These are phyloP conservation scores for Coemansia erecta DNA, from an alignment of 192 early-diverging fungal genomes.

Conservation along the genomic window DNA sequence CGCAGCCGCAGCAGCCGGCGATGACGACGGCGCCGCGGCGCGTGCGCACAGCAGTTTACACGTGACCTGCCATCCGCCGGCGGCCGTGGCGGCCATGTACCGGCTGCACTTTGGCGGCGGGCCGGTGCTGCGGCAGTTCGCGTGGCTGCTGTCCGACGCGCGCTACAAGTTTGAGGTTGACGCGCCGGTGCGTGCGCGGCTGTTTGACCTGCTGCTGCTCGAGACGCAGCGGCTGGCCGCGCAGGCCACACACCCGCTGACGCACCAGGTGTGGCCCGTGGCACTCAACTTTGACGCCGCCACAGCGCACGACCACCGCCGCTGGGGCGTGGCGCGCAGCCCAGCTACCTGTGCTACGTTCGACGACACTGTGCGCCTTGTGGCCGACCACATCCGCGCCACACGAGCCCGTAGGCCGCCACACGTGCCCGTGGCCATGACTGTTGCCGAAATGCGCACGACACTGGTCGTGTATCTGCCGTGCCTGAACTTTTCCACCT, in stretches of 20 bases:
- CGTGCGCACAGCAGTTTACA: too few species aligned
- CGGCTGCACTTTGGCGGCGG: conserved; percentile 16
- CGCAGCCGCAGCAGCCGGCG: neutral
- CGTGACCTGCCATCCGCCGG: conserved; percentile 16
- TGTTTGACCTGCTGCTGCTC: conserved; percentile 28
- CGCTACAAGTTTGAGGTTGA: conserved; percentile 21
- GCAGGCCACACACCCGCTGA: neutral
- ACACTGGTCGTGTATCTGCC: too few species aligned
- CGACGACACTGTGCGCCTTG: neutral
- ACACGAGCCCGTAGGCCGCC: neutral
- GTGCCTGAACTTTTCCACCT: neutral
- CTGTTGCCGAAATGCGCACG: too few species aligned
- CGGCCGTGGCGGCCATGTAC: conserved; percentile 19
- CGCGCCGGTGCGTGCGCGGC: conserved; percentile 12
- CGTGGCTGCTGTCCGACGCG: conserved; percentile 11
- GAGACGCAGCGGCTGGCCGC: conserved; percentile 10
- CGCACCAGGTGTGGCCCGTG: neutral
- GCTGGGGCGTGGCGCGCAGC: too few species aligned
- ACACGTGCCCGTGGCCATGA: neutral
- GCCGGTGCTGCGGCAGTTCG: conserved; percentile 22
- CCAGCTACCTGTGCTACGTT: neutral
- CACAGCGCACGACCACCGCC: neutral
- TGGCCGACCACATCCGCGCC: neutral
- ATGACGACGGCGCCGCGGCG: neutral
- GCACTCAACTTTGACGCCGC: conserved; percentile 6